Conservation (phyloP, 2,329 filamentous ascomycete species). For the Uncinocarpus reesii region DNA sequence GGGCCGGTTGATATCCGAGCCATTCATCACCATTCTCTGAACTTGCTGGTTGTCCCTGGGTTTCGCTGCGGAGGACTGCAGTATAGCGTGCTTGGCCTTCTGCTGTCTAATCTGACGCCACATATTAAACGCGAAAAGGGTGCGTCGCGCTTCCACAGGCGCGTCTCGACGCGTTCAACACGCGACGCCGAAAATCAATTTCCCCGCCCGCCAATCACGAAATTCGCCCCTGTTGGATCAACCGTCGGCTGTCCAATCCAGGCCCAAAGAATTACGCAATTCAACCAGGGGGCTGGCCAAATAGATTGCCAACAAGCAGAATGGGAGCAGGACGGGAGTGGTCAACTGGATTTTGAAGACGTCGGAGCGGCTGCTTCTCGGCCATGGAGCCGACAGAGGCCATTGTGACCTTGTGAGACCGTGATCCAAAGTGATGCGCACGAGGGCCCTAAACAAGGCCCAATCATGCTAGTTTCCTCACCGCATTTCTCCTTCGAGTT, state of each 20-base stretch:
- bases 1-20: too few relatives aligned
- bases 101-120: too few relatives aligned
- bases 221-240: background rate
- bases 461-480: slow-evolving; percentile 1
- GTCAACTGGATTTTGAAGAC: background rate
- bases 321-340: background rate
- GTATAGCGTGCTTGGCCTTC: too few relatives aligned
- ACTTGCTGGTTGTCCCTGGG: too few relatives aligned
- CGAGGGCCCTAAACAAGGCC: background rate
- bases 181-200: slow-evolving; percentile 1
- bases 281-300: background rate
- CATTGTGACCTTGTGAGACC: slow-evolving; percentile 7
- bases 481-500: slow-evolving; percentile 8
- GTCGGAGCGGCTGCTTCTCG: background rate
- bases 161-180: slow-evolving; percentile 8
- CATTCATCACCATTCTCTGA: too few relatives aligned
- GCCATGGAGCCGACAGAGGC: background rate
- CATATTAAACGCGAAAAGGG: slow-evolving; percentile 8
- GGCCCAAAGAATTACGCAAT: background rate
- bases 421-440: slow-evolving; percentile 12
- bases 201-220: slow-evolving; percentile 5
- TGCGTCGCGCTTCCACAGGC: slow-evolving; percentile 4
- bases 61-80: too few relatives aligned
- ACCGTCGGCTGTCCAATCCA: background rate
- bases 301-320: background rate